These are phyloP conservation scores for Coriolopsis trogii DNA, from an alignment of 1,284 basidiomycete species.

Conservation along the genomic window DNA sequence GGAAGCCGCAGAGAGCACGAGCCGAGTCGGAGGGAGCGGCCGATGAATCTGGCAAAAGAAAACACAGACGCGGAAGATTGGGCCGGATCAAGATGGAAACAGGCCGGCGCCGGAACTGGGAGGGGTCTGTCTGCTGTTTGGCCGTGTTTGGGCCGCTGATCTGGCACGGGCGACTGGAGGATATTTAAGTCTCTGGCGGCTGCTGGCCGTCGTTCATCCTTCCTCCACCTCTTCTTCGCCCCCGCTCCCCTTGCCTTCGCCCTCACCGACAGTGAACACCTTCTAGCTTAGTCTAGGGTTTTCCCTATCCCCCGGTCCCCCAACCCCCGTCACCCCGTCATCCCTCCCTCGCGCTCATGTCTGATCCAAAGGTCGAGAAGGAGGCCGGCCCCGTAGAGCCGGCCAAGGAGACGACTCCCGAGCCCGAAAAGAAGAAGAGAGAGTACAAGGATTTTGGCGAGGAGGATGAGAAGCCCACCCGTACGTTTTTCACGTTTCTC, in stretches of 20 bases:
- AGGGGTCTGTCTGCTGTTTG: constrained; percentile 13
- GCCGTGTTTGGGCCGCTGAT: constrained; percentile 18
- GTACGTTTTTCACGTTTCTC: constrained; percentile 48
- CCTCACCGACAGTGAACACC: constrained; percentile 25
- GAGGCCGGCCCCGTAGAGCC: constrained; percentile 36
- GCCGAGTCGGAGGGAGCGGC: constrained; percentile 22
- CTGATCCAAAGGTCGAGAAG: constrained; percentile 36
- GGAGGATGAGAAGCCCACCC: constrained; percentile 69
- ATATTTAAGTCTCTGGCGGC: constrained; percentile 27
- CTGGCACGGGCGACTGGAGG: constrained; percentile 15
- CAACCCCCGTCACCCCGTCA: constrained; percentile 8
- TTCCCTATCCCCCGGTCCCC: constrained; percentile 27
- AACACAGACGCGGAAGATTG: constrained; percentile 11
- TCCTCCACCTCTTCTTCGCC: constrained; percentile 30
- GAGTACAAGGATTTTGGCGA: constrained; percentile 89
- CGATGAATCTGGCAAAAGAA: constrained; percentile 13
- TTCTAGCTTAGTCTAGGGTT: constrained; percentile 29
- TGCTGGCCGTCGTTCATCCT: constrained; percentile 26
- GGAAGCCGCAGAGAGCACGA: constrained; percentile 1
- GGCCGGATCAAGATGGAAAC: constrained; percentile 20
- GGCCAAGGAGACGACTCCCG: constrained; percentile 24
- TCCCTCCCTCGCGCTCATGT: constrained; percentile 29
- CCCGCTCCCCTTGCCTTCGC: constrained; percentile 19
- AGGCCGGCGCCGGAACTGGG: constrained; percentile 14
- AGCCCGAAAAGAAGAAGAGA: constrained; percentile 72